Conservation (phyloP, 768 basidiomycete genomes). For the Cubamyces sp. region DNA sequence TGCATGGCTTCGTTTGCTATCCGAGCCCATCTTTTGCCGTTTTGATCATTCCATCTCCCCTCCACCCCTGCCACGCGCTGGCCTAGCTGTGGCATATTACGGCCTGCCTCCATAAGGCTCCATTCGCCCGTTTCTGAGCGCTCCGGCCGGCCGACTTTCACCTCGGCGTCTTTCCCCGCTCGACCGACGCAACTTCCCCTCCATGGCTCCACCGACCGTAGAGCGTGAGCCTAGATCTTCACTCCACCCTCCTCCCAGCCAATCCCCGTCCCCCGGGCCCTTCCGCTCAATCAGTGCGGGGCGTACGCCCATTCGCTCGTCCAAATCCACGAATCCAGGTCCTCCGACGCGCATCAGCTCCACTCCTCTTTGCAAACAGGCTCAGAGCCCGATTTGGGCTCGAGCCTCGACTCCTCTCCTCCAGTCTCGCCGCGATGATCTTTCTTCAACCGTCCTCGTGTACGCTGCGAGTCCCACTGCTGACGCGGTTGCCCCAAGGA, state of each 20-base stretch:
- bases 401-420: not conserved
- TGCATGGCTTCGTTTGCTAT: not conserved
- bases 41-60: not conserved
- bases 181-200: conserved; percentile 3
- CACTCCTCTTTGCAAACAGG: not conserved
- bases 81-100: no score
- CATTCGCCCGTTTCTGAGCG: not conserved
- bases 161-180: conserved; percentile 2
- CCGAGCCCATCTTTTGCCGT: not conserved
- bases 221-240: not conserved
- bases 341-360: conserved; percentile 7
- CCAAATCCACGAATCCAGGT: not conserved
- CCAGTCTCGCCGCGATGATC: not conserved
- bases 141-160: conserved; percentile 3
- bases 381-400: not conserved
- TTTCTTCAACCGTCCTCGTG: no score
- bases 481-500: not conserved
- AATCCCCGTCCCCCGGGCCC: conserved; percentile 6
- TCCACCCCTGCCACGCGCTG: not conserved
- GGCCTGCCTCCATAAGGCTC: conserved; percentile 3
- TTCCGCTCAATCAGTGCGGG: conserved; percentile 1
- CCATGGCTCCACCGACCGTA: not conserved
- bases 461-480: not conserved
- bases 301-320: no score
- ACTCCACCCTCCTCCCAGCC: not conserved